phyloP scores from a whole-genome alignment of 2,329 filamentous ascomycete genomes.

The Rhynchosporium secalis region DNA sequence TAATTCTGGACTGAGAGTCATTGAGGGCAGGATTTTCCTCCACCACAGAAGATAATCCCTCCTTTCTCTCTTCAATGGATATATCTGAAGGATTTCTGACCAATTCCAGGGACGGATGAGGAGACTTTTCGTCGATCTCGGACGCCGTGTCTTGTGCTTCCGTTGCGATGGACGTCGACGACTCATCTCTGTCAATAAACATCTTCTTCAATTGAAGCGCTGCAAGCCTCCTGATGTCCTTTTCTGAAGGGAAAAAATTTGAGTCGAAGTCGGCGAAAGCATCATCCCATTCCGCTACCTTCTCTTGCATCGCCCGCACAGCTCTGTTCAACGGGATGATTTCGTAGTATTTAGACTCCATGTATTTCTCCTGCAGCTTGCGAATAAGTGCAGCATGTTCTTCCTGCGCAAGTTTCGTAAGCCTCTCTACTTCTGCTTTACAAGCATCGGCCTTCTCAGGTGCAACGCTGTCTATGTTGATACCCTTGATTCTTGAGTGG shows the following conservation, averaged over 20 bases:
- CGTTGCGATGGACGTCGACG: conserved; percentile 71
- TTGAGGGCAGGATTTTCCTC: conserved; percentile 48
- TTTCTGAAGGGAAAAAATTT: conserved; percentile 91
- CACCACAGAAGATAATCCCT: conserved; percentile 64
- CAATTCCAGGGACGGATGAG: conserved; percentile 38
- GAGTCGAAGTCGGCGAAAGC: conserved; percentile 88
- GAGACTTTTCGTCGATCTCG: conserved; percentile 48
- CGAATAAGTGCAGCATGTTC: conserved; percentile 74
- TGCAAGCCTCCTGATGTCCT: conserved; percentile 89
- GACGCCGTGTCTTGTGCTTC: conserved; percentile 61
- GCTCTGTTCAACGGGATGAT: conserved; percentile 90
- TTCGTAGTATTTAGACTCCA: conserved; percentile 93
- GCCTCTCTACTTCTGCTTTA: conserved; percentile 73
- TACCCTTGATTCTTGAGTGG: conserved; percentile 77
- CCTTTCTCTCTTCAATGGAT: conserved; percentile 61
- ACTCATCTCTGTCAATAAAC: conserved; percentile 81
- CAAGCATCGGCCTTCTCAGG: conserved; percentile 84
- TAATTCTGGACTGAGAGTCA: neutral
- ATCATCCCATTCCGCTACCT: conserved; percentile 89
- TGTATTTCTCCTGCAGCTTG: conserved; percentile 86
- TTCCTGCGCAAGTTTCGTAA: conserved; percentile 78
- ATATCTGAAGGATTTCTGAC: conserved; percentile 41
- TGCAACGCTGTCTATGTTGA: conserved; percentile 87
- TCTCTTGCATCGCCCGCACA: conserved; percentile 87
- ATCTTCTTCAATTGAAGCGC: conserved; percentile 92